Conservation (phyloP, 1,139 yeast species). For the Chernovozyma aurita region DNA sequence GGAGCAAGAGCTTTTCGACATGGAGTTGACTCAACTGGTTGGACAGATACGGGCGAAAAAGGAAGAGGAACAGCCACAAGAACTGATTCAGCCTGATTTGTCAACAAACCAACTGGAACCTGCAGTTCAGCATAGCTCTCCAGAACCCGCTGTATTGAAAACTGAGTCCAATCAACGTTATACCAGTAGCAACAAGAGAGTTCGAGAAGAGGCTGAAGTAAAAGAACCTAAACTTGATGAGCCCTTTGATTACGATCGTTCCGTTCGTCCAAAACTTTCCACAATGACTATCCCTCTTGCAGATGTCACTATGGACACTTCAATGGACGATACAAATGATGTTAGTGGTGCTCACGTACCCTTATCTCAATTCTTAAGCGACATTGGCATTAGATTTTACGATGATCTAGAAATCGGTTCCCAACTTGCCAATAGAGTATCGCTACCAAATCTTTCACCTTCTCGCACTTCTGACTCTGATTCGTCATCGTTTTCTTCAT, state of each 20-base stretch:
- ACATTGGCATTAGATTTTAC: constrained; percentile 47
- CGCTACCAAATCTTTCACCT: constrained; percentile 15
- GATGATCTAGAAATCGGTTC: constrained; percentile 45
- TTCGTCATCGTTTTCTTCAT: constrained; percentile 21
- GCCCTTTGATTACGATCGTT: not conserved
- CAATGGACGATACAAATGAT: constrained; percentile 9
- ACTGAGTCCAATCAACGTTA: no score
- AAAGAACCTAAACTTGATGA: no score
- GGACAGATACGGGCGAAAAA: constrained; percentile 2
- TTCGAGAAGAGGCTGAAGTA: no score
- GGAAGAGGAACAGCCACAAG: not conserved
- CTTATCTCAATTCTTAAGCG: constrained; percentile 39
- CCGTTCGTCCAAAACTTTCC: not conserved
- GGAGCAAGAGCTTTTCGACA: constrained; percentile 3
- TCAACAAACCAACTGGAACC: no score
- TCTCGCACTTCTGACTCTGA: constrained; percentile 12
- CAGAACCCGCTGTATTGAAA: no score
- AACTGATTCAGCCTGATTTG: no score
- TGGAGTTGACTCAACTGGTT: constrained; percentile 12
- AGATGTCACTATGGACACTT: constrained; percentile 14
- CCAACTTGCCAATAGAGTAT: constrained; percentile 19
- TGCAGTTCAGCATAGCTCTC: no score
- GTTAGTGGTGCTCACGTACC: constrained; percentile 26
- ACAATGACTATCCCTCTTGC: constrained; percentile 30
- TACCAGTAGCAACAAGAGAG: no score